phyloP scores from a whole-genome alignment of 331 rosid species.

The Quercus tomentella region DNA sequence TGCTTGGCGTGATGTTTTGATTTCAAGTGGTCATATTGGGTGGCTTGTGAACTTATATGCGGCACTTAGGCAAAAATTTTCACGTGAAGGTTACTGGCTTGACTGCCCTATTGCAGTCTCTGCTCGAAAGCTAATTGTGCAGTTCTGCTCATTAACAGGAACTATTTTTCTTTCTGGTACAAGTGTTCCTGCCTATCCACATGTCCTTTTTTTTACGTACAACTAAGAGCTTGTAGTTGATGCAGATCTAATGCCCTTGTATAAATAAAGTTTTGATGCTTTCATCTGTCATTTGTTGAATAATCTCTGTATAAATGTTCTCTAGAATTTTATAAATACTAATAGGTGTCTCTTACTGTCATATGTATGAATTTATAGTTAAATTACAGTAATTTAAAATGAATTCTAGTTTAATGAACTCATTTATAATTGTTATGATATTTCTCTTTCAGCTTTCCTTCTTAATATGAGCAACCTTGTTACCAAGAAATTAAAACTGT shows the following conservation, averaged over 20 bases:
- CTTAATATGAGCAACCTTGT: too few relatives aligned
- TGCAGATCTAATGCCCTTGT: not conserved
- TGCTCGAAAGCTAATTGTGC: slow-evolving; percentile 88
- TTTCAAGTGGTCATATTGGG: slow-evolving; percentile 70
- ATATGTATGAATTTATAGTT: not conserved
- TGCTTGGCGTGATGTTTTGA: slow-evolving; percentile 78
- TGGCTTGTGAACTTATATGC: slow-evolving; percentile 91
- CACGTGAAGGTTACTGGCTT: slow-evolving; percentile 81
- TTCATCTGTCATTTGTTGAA: not conserved
- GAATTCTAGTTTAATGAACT: too few relatives aligned
- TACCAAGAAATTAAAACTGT: too few relatives aligned
- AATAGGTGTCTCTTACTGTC: not conserved
- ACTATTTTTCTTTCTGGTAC: slow-evolving; percentile 78
- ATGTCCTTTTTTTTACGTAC: slow-evolving; percentile 4
- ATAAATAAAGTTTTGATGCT: not conserved
- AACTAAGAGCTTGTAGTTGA: slow-evolving; percentile 8
- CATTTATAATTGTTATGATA: too few relatives aligned
- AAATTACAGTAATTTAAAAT: not conserved
- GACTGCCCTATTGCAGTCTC: slow-evolving; percentile 89
- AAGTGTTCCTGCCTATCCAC: slow-evolving; percentile 16
- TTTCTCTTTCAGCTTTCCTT: too few relatives aligned
- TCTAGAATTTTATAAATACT: not conserved
- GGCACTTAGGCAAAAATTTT: slow-evolving; percentile 73
- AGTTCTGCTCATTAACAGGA: slow-evolving; percentile 87
- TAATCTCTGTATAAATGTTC: not conserved